phyloP scores from a whole-genome alignment of 2,329 filamentous ascomycete genomes.

The Fusarium torulosum region DNA sequence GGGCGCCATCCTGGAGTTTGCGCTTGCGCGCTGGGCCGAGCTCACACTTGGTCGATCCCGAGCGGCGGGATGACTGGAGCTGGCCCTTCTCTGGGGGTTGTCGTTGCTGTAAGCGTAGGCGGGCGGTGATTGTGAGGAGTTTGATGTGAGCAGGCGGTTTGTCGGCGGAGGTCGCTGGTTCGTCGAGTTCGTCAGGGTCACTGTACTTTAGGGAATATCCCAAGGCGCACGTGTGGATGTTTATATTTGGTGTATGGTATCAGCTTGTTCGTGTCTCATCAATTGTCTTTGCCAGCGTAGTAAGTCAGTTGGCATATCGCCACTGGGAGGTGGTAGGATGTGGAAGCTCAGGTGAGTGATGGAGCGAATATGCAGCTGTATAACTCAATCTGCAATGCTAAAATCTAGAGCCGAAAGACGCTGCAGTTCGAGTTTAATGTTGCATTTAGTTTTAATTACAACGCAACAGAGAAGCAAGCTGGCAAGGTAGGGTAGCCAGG shows the following conservation, averaged over 20 bases:
- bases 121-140: constrained; percentile 29
- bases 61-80: constrained; percentile 35
- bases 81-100: constrained; percentile 29
- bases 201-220: constrained; percentile 11
- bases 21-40: constrained; percentile 50
- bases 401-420: constrained; percentile 14
- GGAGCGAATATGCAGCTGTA: constrained; percentile 4
- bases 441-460: background rate
- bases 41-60: constrained; percentile 39
- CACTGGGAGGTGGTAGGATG: constrained; percentile 15
- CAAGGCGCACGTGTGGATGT: constrained; percentile 1
- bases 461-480: constrained; percentile 12
- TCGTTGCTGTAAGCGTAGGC: constrained; percentile 20
- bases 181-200: constrained; percentile 39
- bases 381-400: constrained; percentile 21
- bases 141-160: constrained; percentile 34
- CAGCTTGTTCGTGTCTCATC: constrained; percentile 18
- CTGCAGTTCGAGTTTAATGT: constrained; percentile 3
- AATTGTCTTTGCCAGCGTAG: constrained; percentile 26
- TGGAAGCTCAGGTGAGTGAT: constrained; percentile 4
- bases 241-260: constrained; percentile 12
- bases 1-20: constrained; percentile 53
- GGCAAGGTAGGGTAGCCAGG: constrained; percentile 16
- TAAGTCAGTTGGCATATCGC: constrained; percentile 40
- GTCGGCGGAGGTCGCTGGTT: constrained; percentile 26